Evolutionary conservation across 2,329 filamentous ascomycete species (phyloP), one percentile per base, ranked within the genome.

Genomic region (Neofusicoccum ribis): DNA sequence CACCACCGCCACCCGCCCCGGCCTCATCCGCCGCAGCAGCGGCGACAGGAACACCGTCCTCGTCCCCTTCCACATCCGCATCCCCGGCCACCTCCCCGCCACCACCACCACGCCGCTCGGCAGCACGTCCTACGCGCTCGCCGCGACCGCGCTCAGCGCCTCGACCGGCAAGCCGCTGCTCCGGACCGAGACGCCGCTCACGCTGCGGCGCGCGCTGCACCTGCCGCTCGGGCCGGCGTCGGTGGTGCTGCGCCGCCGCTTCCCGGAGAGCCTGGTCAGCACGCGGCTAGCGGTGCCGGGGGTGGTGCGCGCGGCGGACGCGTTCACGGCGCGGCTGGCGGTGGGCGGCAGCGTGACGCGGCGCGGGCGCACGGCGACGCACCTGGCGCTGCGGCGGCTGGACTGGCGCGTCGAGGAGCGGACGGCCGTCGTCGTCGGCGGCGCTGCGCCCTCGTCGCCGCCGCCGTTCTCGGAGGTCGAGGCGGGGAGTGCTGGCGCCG

Each of bases 391-490:
- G 39, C 54, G 54, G 6, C 23, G 54, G 2, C 39, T 58, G 6
- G 54, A 58, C 54, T 58, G 54, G 54, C 54, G 54, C 54, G 34
- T 58, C 39, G 54, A 58, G 15, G 54, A 58, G 39, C 54, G 39
- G 20, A 20, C 54, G 6, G 7, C 14, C 39, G 14, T 56, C 12
- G 37, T 36, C 36, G 36, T 36, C 1, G 51, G 23, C 14, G 36
- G 36, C 17, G 17, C 17, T 17, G 43, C 43, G 14, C 5, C 46
- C 23, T 34, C 12, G 15, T 39, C 36, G 14, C n/a, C 20, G 17
- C 44, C 20, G 12, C 54, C 6, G 20, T 34, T 15, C 23, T 44
- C 23, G 4, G 20, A 20, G 20, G 20, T 20, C 20, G 20, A 20
- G 20, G 20, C 20, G 2, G 20, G 20, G 20, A 20, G 20, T 20